phyloP scores from a whole-genome alignment of 805 yeast genomes.

The Candida hungchunana region DNA sequence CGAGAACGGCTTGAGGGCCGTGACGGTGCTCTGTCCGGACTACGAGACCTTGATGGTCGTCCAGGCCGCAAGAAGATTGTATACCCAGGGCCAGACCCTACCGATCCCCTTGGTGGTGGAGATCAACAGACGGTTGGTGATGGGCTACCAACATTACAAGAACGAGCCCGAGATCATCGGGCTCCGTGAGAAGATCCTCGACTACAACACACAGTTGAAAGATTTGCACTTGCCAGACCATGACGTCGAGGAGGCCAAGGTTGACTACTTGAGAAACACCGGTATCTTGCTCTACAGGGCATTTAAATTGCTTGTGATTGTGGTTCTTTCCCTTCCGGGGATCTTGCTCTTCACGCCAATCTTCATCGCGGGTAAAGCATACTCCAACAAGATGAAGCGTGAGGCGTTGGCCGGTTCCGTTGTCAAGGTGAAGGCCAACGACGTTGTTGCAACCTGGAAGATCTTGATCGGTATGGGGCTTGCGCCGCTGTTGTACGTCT shows the following conservation, averaged over 20 bases:
- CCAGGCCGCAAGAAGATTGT: conserved; percentile 89
- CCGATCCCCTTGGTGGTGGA: conserved; percentile 85
- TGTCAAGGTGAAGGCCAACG: conserved; percentile 88
- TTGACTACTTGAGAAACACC: conserved; percentile 45
- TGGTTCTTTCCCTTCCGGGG: conserved; percentile 82
- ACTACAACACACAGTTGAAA: conserved; percentile 62
- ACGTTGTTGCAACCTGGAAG: conserved; percentile 97
- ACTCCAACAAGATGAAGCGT: conserved; percentile 67
- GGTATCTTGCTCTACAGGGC: conserved; percentile 55
- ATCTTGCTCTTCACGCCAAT: conserved; percentile 82
- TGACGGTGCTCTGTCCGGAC: conserved; percentile 90
- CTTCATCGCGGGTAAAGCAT: conserved; percentile 68
- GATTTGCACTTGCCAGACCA: conserved; percentile 56
- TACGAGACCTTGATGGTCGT: conserved; percentile 92
- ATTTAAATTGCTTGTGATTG: conserved; percentile 49
- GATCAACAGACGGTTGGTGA: conserved; percentile 80
- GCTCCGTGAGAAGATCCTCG: conserved; percentile 58
- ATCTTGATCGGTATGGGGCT: conserved; percentile 82
- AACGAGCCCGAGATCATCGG: conserved; percentile 63
- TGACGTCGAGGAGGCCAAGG: conserved; percentile 47
- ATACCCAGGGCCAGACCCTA: conserved; percentile 68
- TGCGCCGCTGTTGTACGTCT: conserved; percentile 80
- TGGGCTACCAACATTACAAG: conserved; percentile 73
- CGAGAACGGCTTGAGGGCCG: conserved; percentile 76
- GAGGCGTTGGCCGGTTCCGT: conserved; percentile 81